Base-by-base conservation (phyloP, 768 basidiomycete genomes). In the Leucogyrophana mollusca region DNA sequence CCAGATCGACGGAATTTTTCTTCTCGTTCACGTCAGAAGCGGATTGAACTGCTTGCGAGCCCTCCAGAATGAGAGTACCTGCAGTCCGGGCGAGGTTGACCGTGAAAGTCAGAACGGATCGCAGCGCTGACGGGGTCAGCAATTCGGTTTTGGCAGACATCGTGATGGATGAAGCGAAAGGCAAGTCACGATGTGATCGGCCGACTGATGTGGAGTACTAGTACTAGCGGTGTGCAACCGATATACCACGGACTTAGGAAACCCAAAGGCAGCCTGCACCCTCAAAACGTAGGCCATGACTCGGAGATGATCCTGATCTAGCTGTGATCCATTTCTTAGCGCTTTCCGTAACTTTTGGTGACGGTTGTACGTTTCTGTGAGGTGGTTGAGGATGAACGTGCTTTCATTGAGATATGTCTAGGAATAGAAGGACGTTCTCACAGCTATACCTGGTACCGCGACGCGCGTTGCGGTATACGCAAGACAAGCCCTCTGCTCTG, bases 1-100 rank as follows among this genome's bases (percentile, higher is more conserved):
- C 94, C 24, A 97, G 73, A 68, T 96, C 94, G 17, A 94, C 92
- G 3, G 92, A 80, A 60, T 94, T 96, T 69, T 90, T 91, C 79
- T 96, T 98, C 72, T 89, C 85, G 51, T 78, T 79, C 27, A 88
- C 72, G 56, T 76, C 72, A 0, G 77, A 71, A 14, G 78, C 71
- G 10, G 67, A 71, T 59, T 77, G 82, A 60, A 90, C 93, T 45
- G 77, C 91, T 51, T 78, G 76, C 17, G 82, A 90, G 47, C 89
- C 90, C 59, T 86, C 78, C 1, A 87, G 71, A 43, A 93, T 93
- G 47, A 92, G 68, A 4, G 70, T 74, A 6, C 93, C 90, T 0
- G 92, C 91, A 35, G 74, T 73, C 22, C 78, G 79, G 2, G 91
- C 90, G 22, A 96, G 77, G n/a, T 67, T 61, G 42, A 78, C 70